Evolutionary conservation across 1,284 basidiomycete genomes (phyloP), one percentile per base, ranked within the genome.

Genomic region (Athelia sp.): DNA sequence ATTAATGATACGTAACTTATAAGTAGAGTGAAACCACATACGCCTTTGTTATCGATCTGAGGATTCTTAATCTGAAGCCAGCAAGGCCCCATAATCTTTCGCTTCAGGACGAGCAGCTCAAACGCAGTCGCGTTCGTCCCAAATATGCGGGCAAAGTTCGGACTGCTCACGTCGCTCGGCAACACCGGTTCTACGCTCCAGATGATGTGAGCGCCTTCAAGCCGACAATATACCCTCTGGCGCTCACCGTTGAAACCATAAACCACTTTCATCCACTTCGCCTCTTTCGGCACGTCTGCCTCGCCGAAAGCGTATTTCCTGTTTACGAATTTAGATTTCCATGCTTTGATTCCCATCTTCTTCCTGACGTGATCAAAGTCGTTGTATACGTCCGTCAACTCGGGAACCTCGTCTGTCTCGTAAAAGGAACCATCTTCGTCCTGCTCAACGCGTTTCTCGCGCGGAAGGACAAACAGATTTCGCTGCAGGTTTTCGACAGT

Each of bases 31-130:
- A 10, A 36, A 42, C n/a, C 46, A 69, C 86, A 50, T 63, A 93
- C 90, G 9, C 87, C 86, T 67, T 90, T 87, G 59, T 84, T 70
- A 49, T 88, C 85, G 18, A 92, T 70, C 43, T 79, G 69, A 11
- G 86, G 82, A 21, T 85, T 79, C 64, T 88, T 86, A 55, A 99
- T 79, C 52, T 88, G 80, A 46, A 99, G 74, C 97, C 96, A 99
- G 65, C 97, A 99, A 0, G 97, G 95, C 2, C 97, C 97, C 92
- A 98, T 98, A 55, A 99, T 98, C 69, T 93, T 94, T 32, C 94
- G 83, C 69, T 98, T 98, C 49, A 99, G 61, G 1, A 94, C 93
- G n/a, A 99, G 81, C 8, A 95, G 73, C 66, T 99, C 97, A 60
- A 99, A 99, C 0, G 96, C 88, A 50, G 75, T 91, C 1, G 94